Evolutionary conservation across 2,329 filamentous ascomycete genomes (phyloP), one percentile per base, ranked within the genome.

Genomic region (Calonectria fujianensis): DNA sequence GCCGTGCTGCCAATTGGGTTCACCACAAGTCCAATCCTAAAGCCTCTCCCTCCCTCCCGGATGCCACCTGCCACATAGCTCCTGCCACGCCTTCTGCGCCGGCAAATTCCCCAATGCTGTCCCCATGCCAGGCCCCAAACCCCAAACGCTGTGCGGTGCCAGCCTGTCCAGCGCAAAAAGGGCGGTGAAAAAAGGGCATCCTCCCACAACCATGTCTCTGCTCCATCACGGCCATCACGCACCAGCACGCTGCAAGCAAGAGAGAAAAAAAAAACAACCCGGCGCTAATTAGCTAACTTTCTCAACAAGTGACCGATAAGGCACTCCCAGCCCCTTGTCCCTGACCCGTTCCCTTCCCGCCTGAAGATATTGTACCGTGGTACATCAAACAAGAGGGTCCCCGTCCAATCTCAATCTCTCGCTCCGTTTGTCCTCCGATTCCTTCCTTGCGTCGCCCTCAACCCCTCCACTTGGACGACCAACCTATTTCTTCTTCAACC

Each of bases 381-480:
- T 61, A 61, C 57, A 61, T 61, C 57, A 61, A 61, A 61, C 57
- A 61, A 61, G 57, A 61, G 57, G 57, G 57, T 61, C 61, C 61
- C 61, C 61, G 41, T 64, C 61, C 68, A 73, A 73, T 70, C 79
- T 74, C 72, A 80, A 80, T 81, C 77, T 78, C 75, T 70, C 78
- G 73, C 71, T 61, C 57, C 57, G 57, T 61, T 39, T 73, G 72
- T 76, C 77, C 74, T 74, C 78, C 77, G 74, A 71, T 66, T 52
- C 61, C 61, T 64, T 66, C 59, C 54, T 52, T 70, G 51, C 72
- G 67, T 77, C 70, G 74, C 75, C 74, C 73, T 71, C 73, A 69
- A 68, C 72, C 72, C 75, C 74, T 69, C 76, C 61, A 74, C 54
- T 70, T 73, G 27, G 27, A 52, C 20, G 50, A 24, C 45, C 61